These are phyloP conservation scores for Botrytis sinoallii DNA, from an alignment of 2,329 filamentous ascomycete genomes.

Conservation along the genomic window DNA sequence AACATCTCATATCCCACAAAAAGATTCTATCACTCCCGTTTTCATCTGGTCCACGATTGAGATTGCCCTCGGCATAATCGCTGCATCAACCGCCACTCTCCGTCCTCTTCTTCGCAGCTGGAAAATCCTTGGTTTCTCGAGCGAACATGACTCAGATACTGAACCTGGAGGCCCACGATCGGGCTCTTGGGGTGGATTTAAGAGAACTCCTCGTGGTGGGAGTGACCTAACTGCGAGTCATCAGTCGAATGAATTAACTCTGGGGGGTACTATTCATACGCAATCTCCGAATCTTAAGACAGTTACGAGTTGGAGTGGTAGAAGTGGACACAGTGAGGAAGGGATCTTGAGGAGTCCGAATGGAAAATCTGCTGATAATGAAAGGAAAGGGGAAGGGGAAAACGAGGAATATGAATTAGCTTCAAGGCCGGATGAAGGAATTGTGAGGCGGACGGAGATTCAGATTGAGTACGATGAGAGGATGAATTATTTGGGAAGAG, in stretches of 20 bases:
- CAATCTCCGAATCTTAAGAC: neutral
- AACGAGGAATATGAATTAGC: neutral
- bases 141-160: neutral
- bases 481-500: neutral
- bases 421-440: neutral
- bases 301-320: neutral
- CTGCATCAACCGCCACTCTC: constrained; percentile 7
- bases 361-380: neutral
- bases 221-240: too few relatives aligned
- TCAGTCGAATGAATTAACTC: neutral
- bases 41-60: constrained; percentile 1
- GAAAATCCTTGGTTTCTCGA: neutral
- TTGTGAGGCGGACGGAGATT: neutral
- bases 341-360: neutral
- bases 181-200: neutral
- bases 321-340: neutral
- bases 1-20: neutral
- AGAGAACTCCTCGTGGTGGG: neutral
- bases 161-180: neutral
- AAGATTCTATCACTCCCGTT: neutral
- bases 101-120: constrained; percentile 3
- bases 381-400: neutral
- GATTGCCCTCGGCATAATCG: neutral
- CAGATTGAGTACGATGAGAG: neutral
- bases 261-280: neutral